Percentiles rank a stretch among this genome's conserved stretches.
Evolutionary conservation across 768 basidiomycete genomes (phyloP).

Genomic region (Suillus bovinus): DNA sequence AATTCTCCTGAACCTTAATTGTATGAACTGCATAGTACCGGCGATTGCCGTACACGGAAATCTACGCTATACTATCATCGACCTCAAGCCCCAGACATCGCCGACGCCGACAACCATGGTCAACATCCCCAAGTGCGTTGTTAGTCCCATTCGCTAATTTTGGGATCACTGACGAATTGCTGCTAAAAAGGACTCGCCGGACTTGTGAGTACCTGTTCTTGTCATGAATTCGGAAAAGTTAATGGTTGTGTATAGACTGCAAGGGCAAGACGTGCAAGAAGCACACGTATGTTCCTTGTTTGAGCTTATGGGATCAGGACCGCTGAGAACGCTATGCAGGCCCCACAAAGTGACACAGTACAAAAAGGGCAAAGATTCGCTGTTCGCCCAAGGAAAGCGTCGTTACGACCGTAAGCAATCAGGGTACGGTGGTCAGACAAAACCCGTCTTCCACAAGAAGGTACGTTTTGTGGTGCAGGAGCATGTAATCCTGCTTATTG

Average conservation of each 20-base stretch:
- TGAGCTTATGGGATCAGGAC: background rate
- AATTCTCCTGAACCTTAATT: conserved; percentile 16
- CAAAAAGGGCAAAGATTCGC: conserved; percentile 99
- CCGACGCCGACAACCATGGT: conserved; percentile 62
- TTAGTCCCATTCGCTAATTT: background rate
- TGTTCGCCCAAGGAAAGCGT: conserved; percentile 98
- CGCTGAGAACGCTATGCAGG: conserved; percentile 40
- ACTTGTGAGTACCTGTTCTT: conserved; percentile 70
- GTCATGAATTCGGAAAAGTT: conserved; percentile 3
- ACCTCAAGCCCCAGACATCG: conserved; percentile 16
- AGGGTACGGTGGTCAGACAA: conserved; percentile 99
- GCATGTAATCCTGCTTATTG: background rate
- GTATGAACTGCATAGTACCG: conserved; percentile 27
- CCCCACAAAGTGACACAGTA: conserved; percentile 99
- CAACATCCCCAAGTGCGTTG: conserved; percentile 89
- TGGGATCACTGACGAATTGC: conserved; percentile 17
- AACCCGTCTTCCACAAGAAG: conserved; percentile 99
- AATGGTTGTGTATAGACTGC: conserved; percentile 58
- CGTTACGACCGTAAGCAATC: conserved; percentile 99
- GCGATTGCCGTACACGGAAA: conserved; percentile 27
- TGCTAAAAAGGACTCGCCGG: conserved; percentile 74
- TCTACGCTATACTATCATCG: conserved; percentile 11
- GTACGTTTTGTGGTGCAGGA: conserved; percentile 35
- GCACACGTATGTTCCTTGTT: conserved; percentile 75
- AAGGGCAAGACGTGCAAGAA: conserved; percentile 97